Conservation (phyloP, 2,329 filamentous ascomycete species). For the Pseudogymnoascus sp. region DNA sequence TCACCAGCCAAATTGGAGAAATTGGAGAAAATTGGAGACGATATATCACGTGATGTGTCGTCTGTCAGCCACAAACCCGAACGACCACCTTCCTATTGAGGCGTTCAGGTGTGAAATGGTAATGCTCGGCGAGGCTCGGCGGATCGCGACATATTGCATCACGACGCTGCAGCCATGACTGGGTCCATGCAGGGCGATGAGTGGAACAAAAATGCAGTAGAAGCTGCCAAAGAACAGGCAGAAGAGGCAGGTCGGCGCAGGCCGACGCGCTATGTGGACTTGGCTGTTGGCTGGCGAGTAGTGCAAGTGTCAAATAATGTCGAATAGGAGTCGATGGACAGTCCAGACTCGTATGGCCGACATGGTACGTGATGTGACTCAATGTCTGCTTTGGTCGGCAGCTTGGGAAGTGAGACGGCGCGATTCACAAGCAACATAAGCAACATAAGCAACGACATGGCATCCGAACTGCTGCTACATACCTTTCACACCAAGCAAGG, state of each 20-base stretch:
- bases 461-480: neutral
- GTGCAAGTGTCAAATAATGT: neutral
- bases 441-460: too few relatives aligned
- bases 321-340: neutral
- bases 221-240: neutral
- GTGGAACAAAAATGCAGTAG: neutral
- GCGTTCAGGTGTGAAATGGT: neutral
- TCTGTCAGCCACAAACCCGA: slow-evolving; percentile 4
- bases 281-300: neutral
- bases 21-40: neutral
- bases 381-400: neutral
- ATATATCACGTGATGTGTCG: neutral
- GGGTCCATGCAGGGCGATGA: neutral
- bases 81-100: neutral
- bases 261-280: neutral
- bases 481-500: neutral
- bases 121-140: slow-evolving; percentile 2
- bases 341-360: neutral
- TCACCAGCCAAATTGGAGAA: slow-evolving; percentile 3
- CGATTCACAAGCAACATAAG: neutral
- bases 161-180: neutral
- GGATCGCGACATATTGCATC: slow-evolving; percentile 4
- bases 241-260: neutral
- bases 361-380: neutral
- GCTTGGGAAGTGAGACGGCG: neutral